Percentiles rank a stretch among this genome's conserved stretches.
phyloP scores from a whole-genome alignment of 2,329 filamentous ascomycete species.

The Aureobasidium sp. region DNA sequence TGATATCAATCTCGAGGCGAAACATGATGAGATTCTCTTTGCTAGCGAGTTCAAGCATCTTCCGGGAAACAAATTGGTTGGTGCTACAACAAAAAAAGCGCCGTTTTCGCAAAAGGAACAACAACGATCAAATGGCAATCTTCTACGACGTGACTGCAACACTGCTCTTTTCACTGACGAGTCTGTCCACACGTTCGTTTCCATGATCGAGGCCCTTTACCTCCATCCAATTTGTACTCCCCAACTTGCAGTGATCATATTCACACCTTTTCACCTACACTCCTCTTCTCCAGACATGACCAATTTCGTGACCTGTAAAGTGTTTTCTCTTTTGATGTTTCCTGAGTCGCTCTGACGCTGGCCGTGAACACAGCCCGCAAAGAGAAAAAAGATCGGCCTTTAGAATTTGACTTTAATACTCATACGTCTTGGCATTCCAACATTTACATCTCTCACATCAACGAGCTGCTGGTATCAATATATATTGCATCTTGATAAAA shows the following conservation, averaged over 20 bases:
- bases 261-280: not conserved
- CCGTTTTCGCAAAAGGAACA: slow-evolving; percentile 16
- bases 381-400: slow-evolving; percentile 5
- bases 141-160: slow-evolving; percentile 15
- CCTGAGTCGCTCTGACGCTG: not conserved
- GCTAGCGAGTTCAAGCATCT: slow-evolving; percentile 17
- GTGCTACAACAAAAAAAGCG: slow-evolving; percentile 17
- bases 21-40: slow-evolving; percentile 18
- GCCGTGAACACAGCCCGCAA: slow-evolving; percentile 12
- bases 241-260: no score
- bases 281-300: not conserved
- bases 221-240: not conserved
- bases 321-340: not conserved
- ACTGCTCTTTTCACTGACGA: slow-evolving; percentile 1
- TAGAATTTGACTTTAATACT: slow-evolving; percentile 10
- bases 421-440: slow-evolving; percentile 10
- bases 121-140: slow-evolving; percentile 17
- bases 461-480: not conserved
- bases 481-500: no score
- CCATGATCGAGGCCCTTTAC: slow-evolving; percentile 7
- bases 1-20: slow-evolving; percentile 16
- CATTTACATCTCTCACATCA: not conserved
- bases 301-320: not conserved
- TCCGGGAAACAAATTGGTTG: slow-evolving; percentile 14
- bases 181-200: slow-evolving; percentile 3